A percentile compares a stretch with the other conserved stretches of the same genome.
Conservation (phyloP, 805 yeast species). For the Candida boleticola region DNA sequence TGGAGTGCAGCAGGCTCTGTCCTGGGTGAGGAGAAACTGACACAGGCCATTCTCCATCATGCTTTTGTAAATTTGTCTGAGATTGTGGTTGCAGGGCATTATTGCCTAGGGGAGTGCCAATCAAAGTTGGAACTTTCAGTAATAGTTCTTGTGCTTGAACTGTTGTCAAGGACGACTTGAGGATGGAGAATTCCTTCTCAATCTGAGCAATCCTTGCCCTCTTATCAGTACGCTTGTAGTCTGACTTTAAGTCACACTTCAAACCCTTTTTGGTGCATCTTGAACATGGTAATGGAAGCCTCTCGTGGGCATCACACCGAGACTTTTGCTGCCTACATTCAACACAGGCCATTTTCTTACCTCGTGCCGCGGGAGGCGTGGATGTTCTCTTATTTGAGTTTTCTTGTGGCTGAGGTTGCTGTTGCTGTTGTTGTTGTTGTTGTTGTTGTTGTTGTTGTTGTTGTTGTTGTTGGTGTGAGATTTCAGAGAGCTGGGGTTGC, state of each 20-base stretch:
- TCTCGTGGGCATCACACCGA: conserved; percentile 80
- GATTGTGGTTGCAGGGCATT: neutral
- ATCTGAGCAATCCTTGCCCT: conserved; percentile 81
- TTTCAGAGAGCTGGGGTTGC: neutral
- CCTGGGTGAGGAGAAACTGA: conserved; percentile 7
- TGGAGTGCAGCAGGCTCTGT: conserved; percentile 6
- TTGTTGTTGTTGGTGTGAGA: neutral
- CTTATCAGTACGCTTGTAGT: conserved; percentile 86
- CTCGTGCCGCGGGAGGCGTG: conserved; percentile 9
- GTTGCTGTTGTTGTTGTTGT: conserved; percentile 6
- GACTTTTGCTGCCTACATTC: conserved; percentile 96
- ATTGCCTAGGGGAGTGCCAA: conserved; percentile 1
- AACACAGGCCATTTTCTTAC: conserved; percentile 78
- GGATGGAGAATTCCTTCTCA: conserved; percentile 73
- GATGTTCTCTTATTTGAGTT: conserved; percentile 1
- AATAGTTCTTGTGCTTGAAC: conserved; percentile 32
- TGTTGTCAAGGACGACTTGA: conserved; percentile 51
- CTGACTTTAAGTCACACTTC: conserved; percentile 71
- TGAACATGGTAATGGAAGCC: conserved; percentile 76
- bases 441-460: neutral
- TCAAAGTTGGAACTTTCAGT: conserved; percentile 23
- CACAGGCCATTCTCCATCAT: conserved; percentile 5
- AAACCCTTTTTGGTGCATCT: conserved; percentile 72
- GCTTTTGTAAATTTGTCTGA: neutral
- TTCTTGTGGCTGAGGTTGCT: conserved; percentile 11